A percentile compares a stretch with the other conserved stretches of the same genome.
Conservation (phyloP, 768 basidiomycete genomes). For the Sporobolomyces roseus region DNA sequence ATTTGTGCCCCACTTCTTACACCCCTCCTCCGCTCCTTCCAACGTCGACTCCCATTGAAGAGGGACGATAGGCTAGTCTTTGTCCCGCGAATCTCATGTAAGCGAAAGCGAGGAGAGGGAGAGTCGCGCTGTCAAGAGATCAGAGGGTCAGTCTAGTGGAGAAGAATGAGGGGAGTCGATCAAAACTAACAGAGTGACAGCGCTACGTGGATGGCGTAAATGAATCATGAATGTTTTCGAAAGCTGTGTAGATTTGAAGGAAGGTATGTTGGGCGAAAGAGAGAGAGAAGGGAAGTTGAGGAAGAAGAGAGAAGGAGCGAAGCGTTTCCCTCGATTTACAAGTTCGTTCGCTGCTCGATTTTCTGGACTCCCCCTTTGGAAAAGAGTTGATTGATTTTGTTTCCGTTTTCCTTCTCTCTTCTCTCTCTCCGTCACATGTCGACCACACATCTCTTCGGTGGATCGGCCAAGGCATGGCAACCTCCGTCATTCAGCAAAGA, state of each 20-base stretch:
- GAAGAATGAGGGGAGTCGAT: neutral
- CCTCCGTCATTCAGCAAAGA: constrained; percentile 14
- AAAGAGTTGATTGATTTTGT: neutral
- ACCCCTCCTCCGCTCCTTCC: constrained; percentile 9
- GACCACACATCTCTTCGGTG: neutral
- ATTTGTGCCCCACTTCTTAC: neutral
- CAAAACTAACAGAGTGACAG: constrained; percentile 22
- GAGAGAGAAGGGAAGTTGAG: neutral
- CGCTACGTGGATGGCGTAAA: constrained; percentile 14
- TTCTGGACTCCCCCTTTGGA: too few relatives aligned
- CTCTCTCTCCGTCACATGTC: neutral
- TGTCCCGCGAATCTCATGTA: constrained; percentile 8
- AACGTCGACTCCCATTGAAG: constrained; percentile 5
- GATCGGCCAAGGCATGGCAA: neutral
- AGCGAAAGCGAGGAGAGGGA: constrained; percentile 10
- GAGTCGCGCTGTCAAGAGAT: neutral
- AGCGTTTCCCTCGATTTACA: too few relatives aligned
- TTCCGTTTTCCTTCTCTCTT: neutral
- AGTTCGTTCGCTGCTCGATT: too few relatives aligned
- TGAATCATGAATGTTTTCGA: too few relatives aligned
- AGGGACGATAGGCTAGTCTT: neutral
- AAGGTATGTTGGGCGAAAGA: neutral
- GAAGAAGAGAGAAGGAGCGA: constrained; percentile 1
- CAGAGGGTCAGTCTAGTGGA: neutral
- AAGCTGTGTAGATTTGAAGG: neutral